phyloP scores from a whole-genome alignment of 2,329 filamentous ascomycete genomes.

The Rutstroemia sp. region DNA sequence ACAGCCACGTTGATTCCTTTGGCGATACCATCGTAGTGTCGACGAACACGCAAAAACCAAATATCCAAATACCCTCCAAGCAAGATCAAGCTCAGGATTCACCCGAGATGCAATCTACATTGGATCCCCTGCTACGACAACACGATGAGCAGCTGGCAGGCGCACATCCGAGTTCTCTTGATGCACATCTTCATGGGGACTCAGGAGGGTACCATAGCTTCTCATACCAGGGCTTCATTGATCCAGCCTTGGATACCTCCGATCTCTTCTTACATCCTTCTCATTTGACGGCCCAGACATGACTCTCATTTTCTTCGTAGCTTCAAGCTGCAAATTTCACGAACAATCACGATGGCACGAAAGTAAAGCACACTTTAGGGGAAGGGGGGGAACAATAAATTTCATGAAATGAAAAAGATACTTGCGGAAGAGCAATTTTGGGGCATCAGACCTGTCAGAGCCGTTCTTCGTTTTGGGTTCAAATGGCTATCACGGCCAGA shows the following conservation, averaged over 20 bases:
- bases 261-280: slow-evolving; percentile 6
- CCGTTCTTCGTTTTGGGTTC: too few relatives aligned
- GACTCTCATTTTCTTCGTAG: neutral
- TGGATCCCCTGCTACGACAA: slow-evolving; percentile 8
- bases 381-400: too few relatives aligned
- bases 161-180: neutral
- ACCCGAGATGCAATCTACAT: slow-evolving; percentile 7
- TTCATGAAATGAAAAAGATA: too few relatives aligned
- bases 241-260: slow-evolving; percentile 4
- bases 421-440: too few relatives aligned
- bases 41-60: neutral
- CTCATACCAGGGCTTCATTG: slow-evolving; percentile 7
- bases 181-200: slow-evolving; percentile 2
- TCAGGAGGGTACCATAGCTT: neutral
- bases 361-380: too few relatives aligned
- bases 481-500: too few relatives aligned
- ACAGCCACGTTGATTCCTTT: neutral
- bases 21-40: slow-evolving; percentile 2
- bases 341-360: too few relatives aligned
- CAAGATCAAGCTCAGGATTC: slow-evolving; percentile 1
- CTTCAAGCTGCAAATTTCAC: neutral
- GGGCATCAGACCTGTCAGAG: too few relatives aligned
- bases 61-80: neutral
- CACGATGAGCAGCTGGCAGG: slow-evolving; percentile 7
- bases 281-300: slow-evolving; percentile 1